Evolutionary conservation across 1,284 basidiomycete species (phyloP), one percentile per base, ranked within the genome.

Genomic region (Trichosporon inkin): DNA sequence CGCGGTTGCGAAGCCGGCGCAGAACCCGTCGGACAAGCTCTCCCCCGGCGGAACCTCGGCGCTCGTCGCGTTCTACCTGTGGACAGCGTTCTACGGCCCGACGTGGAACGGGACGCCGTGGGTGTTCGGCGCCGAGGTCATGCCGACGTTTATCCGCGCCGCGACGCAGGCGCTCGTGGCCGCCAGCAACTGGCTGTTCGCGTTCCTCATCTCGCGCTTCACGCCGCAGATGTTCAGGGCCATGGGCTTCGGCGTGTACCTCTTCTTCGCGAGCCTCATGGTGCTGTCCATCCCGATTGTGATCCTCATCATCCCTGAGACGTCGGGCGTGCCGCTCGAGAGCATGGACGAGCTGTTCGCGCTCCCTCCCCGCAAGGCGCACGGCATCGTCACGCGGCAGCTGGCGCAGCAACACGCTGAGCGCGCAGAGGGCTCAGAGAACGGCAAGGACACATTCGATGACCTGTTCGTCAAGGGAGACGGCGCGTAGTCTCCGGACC

Each of bases 251-350:
- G 74, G 74, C 13, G 75, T 75, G 28, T 78, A 74, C 66, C 62
- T 78, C 58, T 72, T 79, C 70, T 74, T 79, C 52, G 76, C 73
- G 0, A 24, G 64, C 32, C 70, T 78, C 63, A 73, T 71, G 67
- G 22, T 75, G 56, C 2, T 72, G 17, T 65, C 70, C 24, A 61
- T 74, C 24, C 62, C 62, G 19, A 67, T 66, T 56, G 68, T 79
- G 53, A 60, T 24, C 17, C 20, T 60, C 24, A 7, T 55, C 24
- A 32, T 60, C 32, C 71, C 64, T 3, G 60, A 62, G 57, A 65
- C 60, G 1, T 53, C 34, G 24, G 60, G 57, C 36, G 35, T 65
- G n/a, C 57, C 58, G 3, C 63, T 65, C 53, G 60, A 65, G 44
- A 8, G 36, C 64, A 56, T 63, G 57, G 19, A 68, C 53, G 10